Conservation (phyloP, 2,329 filamentous ascomycete species). For the Westerdykella aurantiaca region DNA sequence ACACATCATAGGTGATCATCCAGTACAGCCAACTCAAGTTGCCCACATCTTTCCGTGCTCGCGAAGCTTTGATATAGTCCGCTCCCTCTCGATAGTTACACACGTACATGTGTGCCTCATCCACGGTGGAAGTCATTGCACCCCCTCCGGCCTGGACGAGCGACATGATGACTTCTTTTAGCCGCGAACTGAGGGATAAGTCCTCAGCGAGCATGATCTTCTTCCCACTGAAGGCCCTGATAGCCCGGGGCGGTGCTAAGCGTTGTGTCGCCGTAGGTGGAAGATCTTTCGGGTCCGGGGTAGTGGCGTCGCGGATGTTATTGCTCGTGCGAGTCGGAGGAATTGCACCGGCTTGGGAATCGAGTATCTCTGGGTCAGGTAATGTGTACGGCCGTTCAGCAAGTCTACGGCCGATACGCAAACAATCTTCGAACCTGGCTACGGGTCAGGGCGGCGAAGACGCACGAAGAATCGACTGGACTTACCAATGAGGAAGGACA, state of each 20-base stretch:
- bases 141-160: slow-evolving; percentile 71
- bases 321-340: slow-evolving; percentile 45
- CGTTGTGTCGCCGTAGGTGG: slow-evolving; percentile 5
- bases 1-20: slow-evolving; percentile 80
- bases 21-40: slow-evolving; percentile 93
- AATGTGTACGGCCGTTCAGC: slow-evolving; percentile 80
- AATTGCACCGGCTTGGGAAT: slow-evolving; percentile 20
- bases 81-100: slow-evolving; percentile 79
- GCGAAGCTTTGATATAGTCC: slow-evolving; percentile 71
- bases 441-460: slow-evolving; percentile 9
- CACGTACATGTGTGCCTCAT: slow-evolving; percentile 74
- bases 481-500: slow-evolving; percentile 86
- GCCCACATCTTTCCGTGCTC: slow-evolving; percentile 74
- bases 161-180: slow-evolving; percentile 61
- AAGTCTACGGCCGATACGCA: slow-evolving; percentile 87
- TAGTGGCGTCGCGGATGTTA: slow-evolving; percentile 30
- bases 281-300: slow-evolving; percentile 25
- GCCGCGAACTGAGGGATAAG: slow-evolving; percentile 61
- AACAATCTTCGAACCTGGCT: slow-evolving; percentile 86
- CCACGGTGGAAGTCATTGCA: slow-evolving; percentile 57
- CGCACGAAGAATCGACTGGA: neutral
- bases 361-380: slow-evolving; percentile 76
- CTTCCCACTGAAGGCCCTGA: slow-evolving; percentile 67
- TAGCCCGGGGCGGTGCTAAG: slow-evolving; percentile 16
- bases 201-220: slow-evolving; percentile 72